A percentile compares a stretch with the other conserved stretches of the same genome.
These are phyloP conservation scores for Tulasnella sp. DNA, from an alignment of 768 basidiomycete species.

Conservation along the genomic window DNA sequence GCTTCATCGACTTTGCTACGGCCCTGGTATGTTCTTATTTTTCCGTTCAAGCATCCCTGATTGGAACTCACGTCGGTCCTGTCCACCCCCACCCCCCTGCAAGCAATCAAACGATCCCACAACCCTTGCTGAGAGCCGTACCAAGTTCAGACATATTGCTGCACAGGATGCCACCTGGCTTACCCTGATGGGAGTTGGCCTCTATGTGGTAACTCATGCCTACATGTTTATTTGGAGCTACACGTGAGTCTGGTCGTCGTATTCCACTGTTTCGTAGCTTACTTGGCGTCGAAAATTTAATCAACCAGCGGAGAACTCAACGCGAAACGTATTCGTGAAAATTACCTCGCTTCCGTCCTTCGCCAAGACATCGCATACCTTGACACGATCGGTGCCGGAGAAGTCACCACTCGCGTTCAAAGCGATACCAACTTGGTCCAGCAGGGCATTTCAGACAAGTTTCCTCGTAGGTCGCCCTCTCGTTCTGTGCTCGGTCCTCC, in stretches of 20 bases:
- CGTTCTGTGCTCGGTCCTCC: neutral
- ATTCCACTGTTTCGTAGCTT: neutral
- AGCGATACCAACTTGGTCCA: conserved; percentile 87
- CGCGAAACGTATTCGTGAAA: conserved; percentile 38
- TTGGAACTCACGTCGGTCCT: neutral
- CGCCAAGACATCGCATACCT: conserved; percentile 88
- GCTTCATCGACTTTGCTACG: conserved; percentile 29
- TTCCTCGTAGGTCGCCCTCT: conserved; percentile 44
- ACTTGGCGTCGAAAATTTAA: neutral
- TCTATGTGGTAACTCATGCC: conserved; percentile 36
- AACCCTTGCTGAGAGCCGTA: neutral
- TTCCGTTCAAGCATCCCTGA: neutral
- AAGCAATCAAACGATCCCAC: neutral
- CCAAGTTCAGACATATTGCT: conserved; percentile 24
- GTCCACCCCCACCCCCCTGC: neutral
- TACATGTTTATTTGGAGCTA: conserved; percentile 42
- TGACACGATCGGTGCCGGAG: conserved; percentile 89
- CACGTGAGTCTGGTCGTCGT: conserved; percentile 28
- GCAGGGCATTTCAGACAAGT: conserved; percentile 90
- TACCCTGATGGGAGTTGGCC: conserved; percentile 38
- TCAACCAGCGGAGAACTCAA: conserved; percentile 39
- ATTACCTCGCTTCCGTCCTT: conserved; percentile 37
- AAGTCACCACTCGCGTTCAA: conserved; percentile 88
- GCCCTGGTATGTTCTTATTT: neutral
- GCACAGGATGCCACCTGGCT: conserved; percentile 33